Evolutionary conservation across 1,139 yeast species (phyloP).

Genomic region (Lodderomyces elongisporus): DNA sequence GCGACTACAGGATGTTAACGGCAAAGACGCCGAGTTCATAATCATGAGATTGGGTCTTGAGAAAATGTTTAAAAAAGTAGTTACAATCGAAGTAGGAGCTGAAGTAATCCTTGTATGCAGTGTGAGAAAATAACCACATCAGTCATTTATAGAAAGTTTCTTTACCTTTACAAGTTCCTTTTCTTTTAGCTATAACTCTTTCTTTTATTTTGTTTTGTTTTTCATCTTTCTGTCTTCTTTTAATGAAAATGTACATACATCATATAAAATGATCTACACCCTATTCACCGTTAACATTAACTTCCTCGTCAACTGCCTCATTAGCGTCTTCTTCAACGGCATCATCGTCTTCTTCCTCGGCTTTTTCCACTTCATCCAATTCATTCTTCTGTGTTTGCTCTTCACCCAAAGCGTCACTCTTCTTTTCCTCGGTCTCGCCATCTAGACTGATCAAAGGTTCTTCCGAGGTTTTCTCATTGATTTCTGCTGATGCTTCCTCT

Average conservation of each 20-base stretch:
- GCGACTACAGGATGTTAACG: slow-evolving; percentile 61
- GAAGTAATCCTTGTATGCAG: slow-evolving; percentile 72
- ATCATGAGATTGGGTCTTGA: slow-evolving; percentile 52
- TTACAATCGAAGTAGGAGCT: slow-evolving; percentile 22
- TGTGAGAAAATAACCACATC: slow-evolving; percentile 27
- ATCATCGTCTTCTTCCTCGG: slow-evolving; percentile 13
- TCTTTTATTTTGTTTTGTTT: slow-evolving; percentile 2
- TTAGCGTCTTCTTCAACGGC: slow-evolving; percentile 13
- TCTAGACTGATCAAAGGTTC: slow-evolving; percentile 30
- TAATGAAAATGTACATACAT: not conserved
- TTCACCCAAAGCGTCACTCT: slow-evolving; percentile 12
- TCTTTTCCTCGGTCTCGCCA: slow-evolving; percentile 14
- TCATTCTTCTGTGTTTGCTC: slow-evolving; percentile 14
- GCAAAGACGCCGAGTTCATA: slow-evolving; percentile 46
- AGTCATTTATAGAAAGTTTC: too few relatives aligned
- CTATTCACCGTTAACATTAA: slow-evolving; percentile 1
- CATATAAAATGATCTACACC: not conserved
- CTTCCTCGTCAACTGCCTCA: slow-evolving; percentile 12
- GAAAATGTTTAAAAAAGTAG: slow-evolving; percentile 56
- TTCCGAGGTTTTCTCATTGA: slow-evolving; percentile 14
- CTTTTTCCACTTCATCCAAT: slow-evolving; percentile 19
- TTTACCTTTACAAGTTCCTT: too few relatives aligned
- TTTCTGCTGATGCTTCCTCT: slow-evolving; percentile 14
- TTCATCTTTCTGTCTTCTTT: not conserved
- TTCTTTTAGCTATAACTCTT: too few relatives aligned